Evolutionary conservation across 2,329 filamentous ascomycete genomes (phyloP).

Genomic region (Colletotrichum sp.): DNA sequence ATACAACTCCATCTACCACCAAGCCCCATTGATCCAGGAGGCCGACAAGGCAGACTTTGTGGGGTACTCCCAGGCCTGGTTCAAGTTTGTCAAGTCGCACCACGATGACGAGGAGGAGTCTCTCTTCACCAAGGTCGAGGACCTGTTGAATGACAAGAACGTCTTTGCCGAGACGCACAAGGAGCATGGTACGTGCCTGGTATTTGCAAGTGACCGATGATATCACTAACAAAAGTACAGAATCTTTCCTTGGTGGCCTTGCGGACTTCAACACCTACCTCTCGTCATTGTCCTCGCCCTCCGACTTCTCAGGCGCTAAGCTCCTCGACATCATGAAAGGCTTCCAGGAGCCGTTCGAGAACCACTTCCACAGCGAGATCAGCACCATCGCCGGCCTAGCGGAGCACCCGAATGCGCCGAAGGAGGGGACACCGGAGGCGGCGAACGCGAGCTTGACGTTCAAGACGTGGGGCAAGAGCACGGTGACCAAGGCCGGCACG

Average conservation of each 20-base stretch:
- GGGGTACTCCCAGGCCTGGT: constrained; percentile 62
- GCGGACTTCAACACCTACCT: constrained; percentile 59
- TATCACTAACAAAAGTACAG: constrained; percentile 23
- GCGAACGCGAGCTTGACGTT: constrained; percentile 54
- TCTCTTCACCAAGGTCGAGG: constrained; percentile 61
- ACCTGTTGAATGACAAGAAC: constrained; percentile 52
- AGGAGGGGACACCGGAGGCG: constrained; percentile 47
- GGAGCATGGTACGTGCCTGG: constrained; percentile 54
- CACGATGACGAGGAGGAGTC: constrained; percentile 65
- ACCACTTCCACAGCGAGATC: constrained; percentile 63
- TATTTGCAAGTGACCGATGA: neutral
- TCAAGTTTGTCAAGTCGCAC: constrained; percentile 64
- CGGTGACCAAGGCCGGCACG: constrained; percentile 64
- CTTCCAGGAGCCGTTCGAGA: constrained; percentile 55
- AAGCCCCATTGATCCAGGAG: constrained; percentile 56
- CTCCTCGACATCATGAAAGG: constrained; percentile 54
- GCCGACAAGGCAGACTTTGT: constrained; percentile 62
- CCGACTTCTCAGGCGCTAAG: constrained; percentile 47
- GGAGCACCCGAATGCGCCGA: constrained; percentile 55
- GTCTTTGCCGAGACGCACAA: constrained; percentile 58
- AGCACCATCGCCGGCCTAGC: constrained; percentile 54
- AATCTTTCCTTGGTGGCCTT: constrained; percentile 57
- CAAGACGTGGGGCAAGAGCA: constrained; percentile 67
- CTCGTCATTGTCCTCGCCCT: constrained; percentile 40
- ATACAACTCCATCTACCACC: constrained; percentile 68